Evolutionary conservation across 768 basidiomycete species (phyloP), one percentile per base, ranked within the genome.

Genomic region (Mycena polygramma): DNA sequence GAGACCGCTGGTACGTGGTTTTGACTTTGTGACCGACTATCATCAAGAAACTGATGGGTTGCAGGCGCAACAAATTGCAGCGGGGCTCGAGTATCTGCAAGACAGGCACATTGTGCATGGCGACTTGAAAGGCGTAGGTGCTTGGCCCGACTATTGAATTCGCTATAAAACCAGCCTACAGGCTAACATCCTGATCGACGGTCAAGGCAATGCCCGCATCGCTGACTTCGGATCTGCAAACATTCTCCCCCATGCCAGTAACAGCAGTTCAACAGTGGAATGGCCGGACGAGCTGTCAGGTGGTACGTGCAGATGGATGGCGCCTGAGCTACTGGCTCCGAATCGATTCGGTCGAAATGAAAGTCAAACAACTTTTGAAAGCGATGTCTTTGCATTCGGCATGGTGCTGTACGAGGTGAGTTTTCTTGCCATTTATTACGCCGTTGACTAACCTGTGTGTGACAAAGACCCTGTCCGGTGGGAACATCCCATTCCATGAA

Each of bases 251-350:
- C 5, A 20, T 14, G 14, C 8, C 35, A 19, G 37, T 13, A 11
- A 37, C 15, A 54, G 6, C 53, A 30, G 17, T 11, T 54, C 35
- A 9, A 35, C 13, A 17, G 7, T 54, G 26, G 26, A 10, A 13
- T 54, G 30, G 30, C 30, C 30, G 30, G 30, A 30, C 30, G 30
- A 30, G 30, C 35, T 6, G 9, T 48, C 43, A n/a, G 41, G 54
- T 36, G 63, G 63, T 13, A 65, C 54, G 10, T 65, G 22, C n/a
- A 41, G 63, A 22, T 65, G 63, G 63, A 65, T 57, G 54, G 63
- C 63, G 7, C 63, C 63, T 1, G 54, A 65, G 39, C 30, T 65
- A 14, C 35, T 65, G 30, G 4, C n/a, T 8, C 63, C 51, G 11
- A 22, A 14, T 22, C 43, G 7, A 22, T 65, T 46, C 24, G 51